These are phyloP conservation scores for Priceomyces melissophilus DNA, from an alignment of 805 yeast genomes.

Conservation along the genomic window DNA sequence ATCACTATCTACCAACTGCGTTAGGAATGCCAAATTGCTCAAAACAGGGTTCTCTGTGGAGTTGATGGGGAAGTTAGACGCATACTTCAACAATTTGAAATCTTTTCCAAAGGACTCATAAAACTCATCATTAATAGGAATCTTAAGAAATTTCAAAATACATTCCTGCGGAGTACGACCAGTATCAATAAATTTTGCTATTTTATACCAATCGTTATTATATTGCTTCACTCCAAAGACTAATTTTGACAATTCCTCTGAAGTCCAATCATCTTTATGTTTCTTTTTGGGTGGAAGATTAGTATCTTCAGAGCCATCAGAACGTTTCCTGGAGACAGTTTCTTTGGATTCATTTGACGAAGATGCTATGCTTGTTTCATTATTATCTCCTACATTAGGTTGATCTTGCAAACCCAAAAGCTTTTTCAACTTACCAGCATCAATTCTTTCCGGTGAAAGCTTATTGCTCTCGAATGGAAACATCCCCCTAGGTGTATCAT, in stretches of 20 bases:
- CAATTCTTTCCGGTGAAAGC: slow-evolving; percentile 52
- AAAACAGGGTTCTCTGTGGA: slow-evolving; percentile 90
- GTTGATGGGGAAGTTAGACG: slow-evolving; percentile 81
- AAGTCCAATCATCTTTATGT: slow-evolving; percentile 56
- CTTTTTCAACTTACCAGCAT: slow-evolving; percentile 32
- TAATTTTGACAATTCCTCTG: slow-evolving; percentile 56
- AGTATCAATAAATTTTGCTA: slow-evolving; percentile 62
- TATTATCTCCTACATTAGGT: neutral
- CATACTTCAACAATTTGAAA: slow-evolving; percentile 73
- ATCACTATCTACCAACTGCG: slow-evolving; percentile 80
- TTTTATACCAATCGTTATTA: slow-evolving; percentile 76
- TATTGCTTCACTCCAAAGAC: slow-evolving; percentile 59
- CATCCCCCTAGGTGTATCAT: slow-evolving; percentile 88
- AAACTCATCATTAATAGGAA: slow-evolving; percentile 79
- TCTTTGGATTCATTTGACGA: neutral
- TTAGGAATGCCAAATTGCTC: slow-evolving; percentile 86
- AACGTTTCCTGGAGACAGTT: neutral
- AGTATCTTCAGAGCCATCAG: slow-evolving; percentile 1
- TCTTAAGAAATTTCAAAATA: slow-evolving; percentile 69
- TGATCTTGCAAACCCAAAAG: slow-evolving; percentile 13
- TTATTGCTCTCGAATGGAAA: slow-evolving; percentile 87
- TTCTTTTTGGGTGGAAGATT: slow-evolving; percentile 21
- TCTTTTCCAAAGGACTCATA: slow-evolving; percentile 45
- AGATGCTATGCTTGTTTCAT: neutral
- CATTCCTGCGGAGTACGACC: slow-evolving; percentile 71